Evolutionary conservation across 2,329 filamentous ascomycete species (phyloP), one percentile per base, ranked within the genome.

Genomic region (Fusarium robinianum): DNA sequence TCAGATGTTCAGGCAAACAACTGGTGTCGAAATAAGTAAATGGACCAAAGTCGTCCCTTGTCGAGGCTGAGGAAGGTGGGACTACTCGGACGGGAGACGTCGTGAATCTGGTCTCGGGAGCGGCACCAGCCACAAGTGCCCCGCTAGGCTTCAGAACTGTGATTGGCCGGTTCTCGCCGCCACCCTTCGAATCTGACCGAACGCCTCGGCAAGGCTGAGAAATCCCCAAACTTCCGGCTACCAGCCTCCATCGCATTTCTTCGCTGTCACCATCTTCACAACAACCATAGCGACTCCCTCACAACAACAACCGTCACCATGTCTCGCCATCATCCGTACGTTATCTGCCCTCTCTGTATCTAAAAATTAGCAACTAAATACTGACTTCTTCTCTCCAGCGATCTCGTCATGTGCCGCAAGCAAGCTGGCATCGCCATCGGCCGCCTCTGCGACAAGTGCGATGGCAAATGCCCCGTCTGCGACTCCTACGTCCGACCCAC

Each of bases 331-430:
- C 90, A 96, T 71, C 91, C 91, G 85, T 88, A 78, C 77, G 83
- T 76, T 35, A 16, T 14, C 4, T 22, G 22, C 10, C 5, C 22
- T 45, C 27, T 12, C 34, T 38, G 17, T 19, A 16, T 25, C 6
- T 16, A 21, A 17, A 16, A 35, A 29, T 19, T 12, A 26, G 14
- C 25, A n/a, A 29, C 19, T 31, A 17, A 3, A 14, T 30, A 44
- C 69, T 68, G 60, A 69, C 62, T 15, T 26, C 24, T 19, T 10
- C 4, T 16, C 31, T 32, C 18, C 66, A 89, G 86, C 71, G 94
- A 99, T 78, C 85, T 99, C 60, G 94, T 99, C 63, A 97, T 97
- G 92, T 99, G 94, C 82, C 91, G 92, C 76, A 99, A 99, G 77
- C 92, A 96, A 71, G 79, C 92, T 49, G 94, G 94, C 73, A 96